Base-by-base conservation (phyloP, 345 rosid genomes). In the Reutealis trisperma region DNA sequence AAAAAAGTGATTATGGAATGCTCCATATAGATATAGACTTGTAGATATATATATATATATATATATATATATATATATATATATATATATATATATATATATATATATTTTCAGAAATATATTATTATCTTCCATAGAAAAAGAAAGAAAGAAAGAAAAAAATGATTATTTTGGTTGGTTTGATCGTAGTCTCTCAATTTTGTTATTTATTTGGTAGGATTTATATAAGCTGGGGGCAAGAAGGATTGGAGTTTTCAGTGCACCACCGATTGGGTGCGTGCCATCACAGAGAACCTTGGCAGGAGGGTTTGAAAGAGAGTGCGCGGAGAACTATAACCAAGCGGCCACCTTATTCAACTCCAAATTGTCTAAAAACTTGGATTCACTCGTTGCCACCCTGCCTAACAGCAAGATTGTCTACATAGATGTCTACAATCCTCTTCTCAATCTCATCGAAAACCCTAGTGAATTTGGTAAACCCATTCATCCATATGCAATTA, bases 221-320 rank as follows among this genome's bases (percentile, higher is more conserved):
- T 24, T 90, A 4, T 85, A 90, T 47, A 77, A 32, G 6, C 71
- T 83, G 1, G 92, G 94, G 12, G 89, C 87, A 11, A 79, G 90
- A 74, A 83, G 83, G 59, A 73, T 90, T 27, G 86, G 65, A 13
- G 79, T 89, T 0, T 79, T 90, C 2, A 71, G 83, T 63, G 69
- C 87, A 37, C 88, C 91, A 2, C 91, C 94, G 16, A 24, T 89
- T 18, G 94, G 94, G 30, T 90, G 92, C 58, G 72, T 90, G 61
- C 91, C 94, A 1, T 70, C 85, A 0, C 84, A 81, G 5, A 83
- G 90, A 80, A 85, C 86, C 19, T 4, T 81, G 15, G 81, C 32
- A 3, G 88, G 84, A 10, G 85, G 87, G 13, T 13, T 19, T 24
- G 37, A 6, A 11, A 54, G 85, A 30, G 72, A 54, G 12, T 87